phyloP scores from a whole-genome alignment of 495 filamentous ascomycete genomes.

The Neurospora sp. region DNA sequence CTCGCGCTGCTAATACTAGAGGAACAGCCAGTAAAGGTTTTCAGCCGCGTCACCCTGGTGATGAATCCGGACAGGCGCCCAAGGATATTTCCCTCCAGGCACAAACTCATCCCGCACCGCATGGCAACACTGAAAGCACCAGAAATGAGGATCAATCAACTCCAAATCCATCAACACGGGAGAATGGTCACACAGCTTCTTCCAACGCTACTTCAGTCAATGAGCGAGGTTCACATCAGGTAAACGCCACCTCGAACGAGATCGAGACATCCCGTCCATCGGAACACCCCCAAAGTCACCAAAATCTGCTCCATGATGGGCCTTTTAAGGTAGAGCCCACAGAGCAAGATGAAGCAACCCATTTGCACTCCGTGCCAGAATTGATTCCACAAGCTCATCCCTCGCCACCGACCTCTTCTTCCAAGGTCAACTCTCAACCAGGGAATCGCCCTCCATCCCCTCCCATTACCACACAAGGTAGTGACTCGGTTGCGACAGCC shows the following conservation, averaged over 20 bases:
- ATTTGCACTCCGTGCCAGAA: background rate
- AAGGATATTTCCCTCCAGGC: background rate
- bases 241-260: background rate
- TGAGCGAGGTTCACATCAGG: background rate
- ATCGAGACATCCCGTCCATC: background rate
- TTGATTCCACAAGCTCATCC: background rate
- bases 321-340: slow-evolving; percentile 1
- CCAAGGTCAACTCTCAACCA: background rate
- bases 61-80: background rate
- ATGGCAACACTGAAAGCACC: background rate
- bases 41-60: background rate
- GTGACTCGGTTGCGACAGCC: background rate
- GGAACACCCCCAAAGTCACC: background rate
- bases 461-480: background rate
- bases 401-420: background rate
- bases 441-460: background rate
- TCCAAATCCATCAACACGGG: background rate
- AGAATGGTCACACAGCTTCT: background rate
- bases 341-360: background rate
- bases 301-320: background rate
- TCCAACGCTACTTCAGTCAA: background rate
- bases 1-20: background rate
- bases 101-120: background rate
- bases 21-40: background rate
- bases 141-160: background rate